A percentile compares a stretch with the other conserved stretches of the same genome.
Evolutionary conservation across 306 rosid species (phyloP).

Genomic region (Cucurbita maxima): DNA sequence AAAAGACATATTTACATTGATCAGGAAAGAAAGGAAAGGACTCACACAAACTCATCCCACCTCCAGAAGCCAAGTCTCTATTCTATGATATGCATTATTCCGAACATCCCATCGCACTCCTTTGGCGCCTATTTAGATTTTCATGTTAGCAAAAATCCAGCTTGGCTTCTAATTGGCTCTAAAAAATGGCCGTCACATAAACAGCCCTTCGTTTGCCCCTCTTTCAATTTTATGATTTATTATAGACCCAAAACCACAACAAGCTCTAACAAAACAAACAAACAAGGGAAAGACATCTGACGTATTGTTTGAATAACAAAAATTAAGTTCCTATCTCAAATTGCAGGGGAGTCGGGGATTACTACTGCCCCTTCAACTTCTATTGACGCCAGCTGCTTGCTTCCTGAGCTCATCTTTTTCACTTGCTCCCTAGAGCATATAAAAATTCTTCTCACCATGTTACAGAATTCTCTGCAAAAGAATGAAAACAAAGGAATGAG

Average conservation of each 20-base stretch:
- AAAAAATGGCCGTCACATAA: not conserved
- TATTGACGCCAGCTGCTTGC: constrained; percentile 31
- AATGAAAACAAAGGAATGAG: constrained; percentile 1
- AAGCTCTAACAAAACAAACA: constrained; percentile 6
- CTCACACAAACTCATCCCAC: constrained; percentile 1
- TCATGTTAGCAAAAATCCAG: not conserved
- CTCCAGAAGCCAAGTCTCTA: not conserved
- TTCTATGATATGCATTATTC: not conserved
- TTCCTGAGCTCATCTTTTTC: constrained; percentile 62
- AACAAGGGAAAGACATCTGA: not conserved
- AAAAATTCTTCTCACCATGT: constrained; percentile 69
- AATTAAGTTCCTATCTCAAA: constrained; percentile 18
- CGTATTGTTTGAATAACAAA: not conserved
- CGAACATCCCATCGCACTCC: not conserved
- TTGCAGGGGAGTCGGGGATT: constrained; percentile 42
- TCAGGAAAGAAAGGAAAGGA: not conserved
- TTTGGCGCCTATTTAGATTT: not conserved
- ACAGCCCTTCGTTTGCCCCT: constrained; percentile 1
- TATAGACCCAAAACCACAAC: constrained; percentile 1
- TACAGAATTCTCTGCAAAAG: constrained; percentile 66
- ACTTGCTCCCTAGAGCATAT: constrained; percentile 68
- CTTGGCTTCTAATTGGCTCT: constrained; percentile 1
- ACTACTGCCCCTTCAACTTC: constrained; percentile 51
- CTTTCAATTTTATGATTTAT: not conserved
- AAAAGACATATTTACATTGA: not conserved